Evolutionary conservation across 495 filamentous ascomycete genomes (phyloP).

Genomic region (Penicillium riverlandense): DNA sequence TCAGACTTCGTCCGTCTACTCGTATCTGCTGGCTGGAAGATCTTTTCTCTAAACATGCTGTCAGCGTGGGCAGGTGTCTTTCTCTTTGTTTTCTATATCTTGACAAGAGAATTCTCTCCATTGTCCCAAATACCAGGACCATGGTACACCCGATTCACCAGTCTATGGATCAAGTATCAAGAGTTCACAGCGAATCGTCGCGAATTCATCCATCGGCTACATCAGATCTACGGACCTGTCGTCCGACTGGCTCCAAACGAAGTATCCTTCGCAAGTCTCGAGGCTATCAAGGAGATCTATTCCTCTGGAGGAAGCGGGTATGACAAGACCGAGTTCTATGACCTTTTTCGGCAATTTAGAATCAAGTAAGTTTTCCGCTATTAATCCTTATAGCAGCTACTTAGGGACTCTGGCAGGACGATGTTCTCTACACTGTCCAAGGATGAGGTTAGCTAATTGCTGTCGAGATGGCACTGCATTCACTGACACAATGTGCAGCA

Average conservation of each 20-base stretch:
- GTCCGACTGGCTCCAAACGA: constrained; percentile 55
- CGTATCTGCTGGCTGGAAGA: too few species aligned
- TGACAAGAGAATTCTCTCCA: constrained; percentile 4
- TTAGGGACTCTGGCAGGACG: constrained; percentile 25
- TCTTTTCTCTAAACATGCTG: constrained; percentile 12
- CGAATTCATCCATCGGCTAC: constrained; percentile 46
- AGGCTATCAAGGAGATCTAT: constrained; percentile 61
- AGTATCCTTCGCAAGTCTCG: constrained; percentile 50
- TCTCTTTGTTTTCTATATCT: constrained; percentile 5
- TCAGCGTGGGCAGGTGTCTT: constrained; percentile 11
- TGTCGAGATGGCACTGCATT: constrained; percentile 4
- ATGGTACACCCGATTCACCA: constrained; percentile 43
- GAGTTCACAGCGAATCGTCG: constrained; percentile 50
- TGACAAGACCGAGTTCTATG: constrained; percentile 62
- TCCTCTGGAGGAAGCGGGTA: constrained; percentile 57
- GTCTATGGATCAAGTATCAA: constrained; percentile 47
- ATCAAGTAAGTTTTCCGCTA: constrained; percentile 30
- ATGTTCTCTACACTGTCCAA: constrained; percentile 57
- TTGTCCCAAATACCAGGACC: constrained; percentile 43
- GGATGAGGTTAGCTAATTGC: constrained; percentile 28
- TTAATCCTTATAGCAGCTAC: too few species aligned
- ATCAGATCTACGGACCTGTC: constrained; percentile 47
- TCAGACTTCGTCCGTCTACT: too few species aligned
- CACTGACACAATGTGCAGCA: constrained; percentile 35
- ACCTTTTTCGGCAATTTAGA: constrained; percentile 52